A percentile compares a stretch with the other conserved stretches of the same genome.
Evolutionary conservation across 176 grass and related monocot species (phyloP).

Genomic region (Lolium multiflorum): DNA sequence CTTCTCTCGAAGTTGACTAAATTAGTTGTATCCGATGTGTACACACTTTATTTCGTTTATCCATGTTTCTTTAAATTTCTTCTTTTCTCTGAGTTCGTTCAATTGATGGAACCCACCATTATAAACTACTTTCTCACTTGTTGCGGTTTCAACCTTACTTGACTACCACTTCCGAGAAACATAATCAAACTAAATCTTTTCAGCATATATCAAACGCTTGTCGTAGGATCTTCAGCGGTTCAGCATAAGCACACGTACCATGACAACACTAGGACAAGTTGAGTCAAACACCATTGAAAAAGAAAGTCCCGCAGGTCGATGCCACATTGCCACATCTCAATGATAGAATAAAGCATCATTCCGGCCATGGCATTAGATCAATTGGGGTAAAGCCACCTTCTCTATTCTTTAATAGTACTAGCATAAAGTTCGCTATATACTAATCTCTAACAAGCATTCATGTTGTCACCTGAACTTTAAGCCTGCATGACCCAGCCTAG

Average conservation of each 20-base stretch:
- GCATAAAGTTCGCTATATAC: constrained; percentile 12
- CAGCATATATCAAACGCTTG: not conserved
- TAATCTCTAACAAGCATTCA: constrained; percentile 25
- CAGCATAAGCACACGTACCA: not conserved
- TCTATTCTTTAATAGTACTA: constrained; percentile 14
- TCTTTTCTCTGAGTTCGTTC: not conserved
- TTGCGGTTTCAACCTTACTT: not conserved
- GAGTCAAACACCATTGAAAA: constrained; percentile 25
- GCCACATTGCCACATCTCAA: not conserved
- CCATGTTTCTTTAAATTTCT: not conserved
- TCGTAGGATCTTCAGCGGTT: not conserved
- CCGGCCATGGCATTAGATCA: constrained; percentile 10
- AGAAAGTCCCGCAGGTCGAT: not conserved
- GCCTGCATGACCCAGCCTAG: not conserved
- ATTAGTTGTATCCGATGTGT: not conserved
- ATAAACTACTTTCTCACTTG: not conserved
- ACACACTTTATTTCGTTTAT: not conserved
- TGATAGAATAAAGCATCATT: constrained; percentile 4
- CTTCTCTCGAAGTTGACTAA: not conserved
- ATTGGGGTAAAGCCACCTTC: constrained; percentile 10
- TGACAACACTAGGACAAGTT: not conserved
- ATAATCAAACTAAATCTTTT: not conserved
- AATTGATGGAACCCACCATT: not conserved
- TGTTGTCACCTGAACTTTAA: constrained; percentile 29
- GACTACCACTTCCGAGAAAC: not conserved